Evolutionary conservation across 768 basidiomycete genomes (phyloP), one percentile per base, ranked within the genome.

Genomic region (Lanmaoa pseudosensibilis): DNA sequence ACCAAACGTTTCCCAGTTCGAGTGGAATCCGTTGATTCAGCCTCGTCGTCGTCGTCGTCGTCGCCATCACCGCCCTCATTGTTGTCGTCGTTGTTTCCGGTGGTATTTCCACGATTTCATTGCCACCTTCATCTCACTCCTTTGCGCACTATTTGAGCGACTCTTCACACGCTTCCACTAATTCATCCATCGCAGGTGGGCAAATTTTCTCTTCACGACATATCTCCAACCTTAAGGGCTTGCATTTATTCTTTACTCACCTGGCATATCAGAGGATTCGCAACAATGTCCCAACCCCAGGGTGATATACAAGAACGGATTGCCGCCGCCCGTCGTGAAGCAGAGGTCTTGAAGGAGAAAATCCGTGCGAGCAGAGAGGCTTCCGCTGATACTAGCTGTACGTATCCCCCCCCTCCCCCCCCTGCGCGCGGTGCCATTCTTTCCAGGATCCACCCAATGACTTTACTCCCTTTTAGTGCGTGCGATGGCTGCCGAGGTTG

Each of bases 401-500:
- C 77, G 94, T 87, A 3, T 49, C 32, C 55, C 37, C 50, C 36
- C 50, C 38, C 59, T n/a, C n/a, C n/a, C n/a, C n/a, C n/a, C n/a
- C n/a, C n/a, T n/a, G n/a, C 25, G 52, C 46, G 45, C 39, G 51
- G 37, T 49, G 16, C 21, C 46, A 16, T 41, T 19, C 49, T 47
- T 46, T 50, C 30, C 32, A 58, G 36, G 33, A 48, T n/a, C 32
- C 51, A 44, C 44, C 5, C 46, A 48, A 62, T 67, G 47, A 69
- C 62, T 52, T 57, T 46, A 34, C 44, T 52, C 46, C 25, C 51
- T 49, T 33, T 32, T 30, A 99, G 96, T 99, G 67, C 90, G 94
- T 49, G 94, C 94, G n/a, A 97, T 98, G 94, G 94, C 96, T 25
- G 88, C 89, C 40, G 97, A 99, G 70, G 91, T 98, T 40, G 94